phyloP scores from a whole-genome alignment of 495 filamentous ascomycete species.

The Penicilliopsis zonata region DNA sequence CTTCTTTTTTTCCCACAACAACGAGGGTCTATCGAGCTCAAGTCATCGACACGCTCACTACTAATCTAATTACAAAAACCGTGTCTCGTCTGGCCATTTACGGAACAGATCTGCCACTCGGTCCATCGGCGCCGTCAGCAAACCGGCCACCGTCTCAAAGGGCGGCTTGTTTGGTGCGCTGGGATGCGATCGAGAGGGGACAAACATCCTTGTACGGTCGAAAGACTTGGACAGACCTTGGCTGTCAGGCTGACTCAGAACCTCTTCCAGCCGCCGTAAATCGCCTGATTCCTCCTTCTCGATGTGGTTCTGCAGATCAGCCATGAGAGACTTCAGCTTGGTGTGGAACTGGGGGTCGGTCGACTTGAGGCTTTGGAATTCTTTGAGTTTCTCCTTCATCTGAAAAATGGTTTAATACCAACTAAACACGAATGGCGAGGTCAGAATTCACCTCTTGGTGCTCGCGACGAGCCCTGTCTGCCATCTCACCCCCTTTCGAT shows the following conservation, averaged over 20 bases:
- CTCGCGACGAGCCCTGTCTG: conserved; percentile 39
- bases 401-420: conserved; percentile 12
- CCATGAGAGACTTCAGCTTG: conserved; percentile 34
- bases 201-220: conserved; percentile 41
- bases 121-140: conserved; percentile 8
- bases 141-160: conserved; percentile 6
- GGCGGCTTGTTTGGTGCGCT: conserved; percentile 12
- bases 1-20: too few species aligned
- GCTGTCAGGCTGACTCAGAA: conserved; percentile 16
- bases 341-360: conserved; percentile 28
- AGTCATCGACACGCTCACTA: too few species aligned
- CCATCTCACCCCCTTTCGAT: conserved; percentile 29
- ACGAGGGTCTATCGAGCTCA: too few species aligned
- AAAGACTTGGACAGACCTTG: conserved; percentile 34
- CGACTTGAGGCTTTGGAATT: conserved; percentile 38
- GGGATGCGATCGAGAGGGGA: conserved; percentile 40
- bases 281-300: conserved; percentile 42
- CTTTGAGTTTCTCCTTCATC: conserved; percentile 43
- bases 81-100: conserved; percentile 7
- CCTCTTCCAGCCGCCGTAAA: conserved; percentile 31
- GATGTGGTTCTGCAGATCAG: conserved; percentile 37
- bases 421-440: not conserved
- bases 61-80: not conserved
- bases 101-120: conserved; percentile 6
- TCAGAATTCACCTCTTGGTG: conserved; percentile 34